Base-by-base conservation (phyloP, 2,329 filamentous ascomycete species). In the Knufia fluminis region DNA sequence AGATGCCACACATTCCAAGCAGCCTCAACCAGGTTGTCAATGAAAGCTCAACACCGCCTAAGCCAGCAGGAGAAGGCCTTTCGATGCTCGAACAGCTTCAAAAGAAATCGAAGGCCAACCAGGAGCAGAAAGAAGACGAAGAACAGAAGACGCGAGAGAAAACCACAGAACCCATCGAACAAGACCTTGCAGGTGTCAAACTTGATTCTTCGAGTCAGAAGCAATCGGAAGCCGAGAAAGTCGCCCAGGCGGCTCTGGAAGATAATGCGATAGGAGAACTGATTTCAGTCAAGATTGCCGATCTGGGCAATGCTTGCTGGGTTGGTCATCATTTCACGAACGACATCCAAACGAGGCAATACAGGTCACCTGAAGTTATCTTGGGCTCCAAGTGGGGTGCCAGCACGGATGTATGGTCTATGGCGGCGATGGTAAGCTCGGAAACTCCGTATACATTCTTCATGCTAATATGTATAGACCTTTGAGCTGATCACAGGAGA, bases 351-450 rank as follows among this genome's bases (percentile, higher is more conserved):
- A 98, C 92, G 7, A 79, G 92, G 62, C 92, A 98, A 69, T 98
- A 98, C 68, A 79, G 92, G 50, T 97, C 92, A 1, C 92, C 92
- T 1, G 92, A 98, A 69, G 92, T 98, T 50, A 97, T 98, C 53
- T 73, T 98, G 17, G 92, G 92, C 33, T 82, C 89, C 2, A 97
- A 97, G 73, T 98, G 92, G 92, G 92, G 92, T 58, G 92, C 92
- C n/a, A 97, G 91, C 65, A 97, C 92, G 1, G 92, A 98, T 68
- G 86, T 97, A 6, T 98, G 92, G 92, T 97, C 91, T 70, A 98
- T 98, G 92, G 90, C 92, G 52, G 86, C 86, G 59, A 98, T 98
- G 92, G 92, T 97, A 76, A 61, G 80, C 48, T 47, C 23, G 14
- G 28, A 32, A 36, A 6, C 12, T 12, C 12, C 26, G 26, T 28